Percentiles rank a stretch among this genome's conserved stretches.
Evolutionary conservation across 169 alveolate species (phyloP).

Genomic region (Theileria sp.): DNA sequence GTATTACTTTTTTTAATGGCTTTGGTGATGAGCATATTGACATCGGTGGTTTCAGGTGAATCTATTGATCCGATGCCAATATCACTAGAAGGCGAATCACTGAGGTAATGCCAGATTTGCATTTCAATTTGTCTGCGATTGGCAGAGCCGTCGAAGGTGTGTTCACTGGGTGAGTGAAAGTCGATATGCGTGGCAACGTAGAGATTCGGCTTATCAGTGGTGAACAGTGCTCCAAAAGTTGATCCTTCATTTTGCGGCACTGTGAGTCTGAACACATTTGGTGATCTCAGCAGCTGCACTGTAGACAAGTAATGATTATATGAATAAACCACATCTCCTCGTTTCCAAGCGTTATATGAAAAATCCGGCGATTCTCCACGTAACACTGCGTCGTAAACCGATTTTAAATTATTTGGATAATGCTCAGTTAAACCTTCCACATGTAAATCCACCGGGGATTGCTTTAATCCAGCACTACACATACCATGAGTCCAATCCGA

Average conservation of each 20-base stretch:
- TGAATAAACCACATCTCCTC: constrained; percentile 77
- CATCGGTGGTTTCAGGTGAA: constrained; percentile 31
- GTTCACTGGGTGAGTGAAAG: constrained; percentile 85
- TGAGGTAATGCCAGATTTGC: constrained; percentile 83
- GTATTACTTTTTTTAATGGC: constrained; percentile 11
- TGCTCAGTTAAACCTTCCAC: constrained; percentile 70
- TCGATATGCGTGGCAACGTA: constrained; percentile 77
- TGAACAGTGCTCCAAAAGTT: constrained; percentile 74
- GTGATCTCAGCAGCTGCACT: constrained; percentile 69
- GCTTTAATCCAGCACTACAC: constrained; percentile 73
- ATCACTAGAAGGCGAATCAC: constrained; percentile 51
- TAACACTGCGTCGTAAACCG: constrained; percentile 67
- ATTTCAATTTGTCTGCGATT: constrained; percentile 81
- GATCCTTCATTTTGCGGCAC: constrained; percentile 69
- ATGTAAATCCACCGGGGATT: constrained; percentile 82
- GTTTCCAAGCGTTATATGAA: constrained; percentile 68
- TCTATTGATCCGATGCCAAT: constrained; percentile 6
- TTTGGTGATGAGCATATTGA: constrained; percentile 39
- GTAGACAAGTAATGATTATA: constrained; percentile 70
- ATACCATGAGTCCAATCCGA: constrained; percentile 76
- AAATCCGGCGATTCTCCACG: constrained; percentile 25
- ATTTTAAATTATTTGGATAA: constrained; percentile 59
- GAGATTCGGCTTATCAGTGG: constrained; percentile 80
- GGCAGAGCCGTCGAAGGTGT: constrained; percentile 83
- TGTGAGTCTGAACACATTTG: constrained; percentile 74